A percentile compares a stretch with the other conserved stretches of the same genome.
Conservation (phyloP, 176 grass and related monocot genomes). For the Oryza punctata region DNA sequence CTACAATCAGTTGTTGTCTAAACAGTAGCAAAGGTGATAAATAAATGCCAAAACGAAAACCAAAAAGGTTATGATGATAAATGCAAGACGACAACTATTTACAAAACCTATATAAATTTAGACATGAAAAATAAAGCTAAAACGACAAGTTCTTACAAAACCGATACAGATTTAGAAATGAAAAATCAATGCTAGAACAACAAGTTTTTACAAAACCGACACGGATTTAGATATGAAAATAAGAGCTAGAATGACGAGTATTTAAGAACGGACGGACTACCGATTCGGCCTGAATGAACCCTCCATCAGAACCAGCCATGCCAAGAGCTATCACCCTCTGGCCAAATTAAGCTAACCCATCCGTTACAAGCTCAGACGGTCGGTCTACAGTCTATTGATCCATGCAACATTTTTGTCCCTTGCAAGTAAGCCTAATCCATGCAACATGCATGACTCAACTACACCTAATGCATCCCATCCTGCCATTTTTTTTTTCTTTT, state of each 20-base stretch:
- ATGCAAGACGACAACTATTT: no score
- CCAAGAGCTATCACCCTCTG: not conserved
- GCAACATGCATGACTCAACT: conserved; percentile 36
- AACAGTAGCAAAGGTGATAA: no score
- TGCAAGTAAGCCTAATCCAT: conserved; percentile 24
- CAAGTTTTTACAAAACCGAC: no score
- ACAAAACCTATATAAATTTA: no score
- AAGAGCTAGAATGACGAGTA: not conserved
- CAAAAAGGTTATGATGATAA: no score
- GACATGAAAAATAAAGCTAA: no score
- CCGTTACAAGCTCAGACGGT: not conserved
- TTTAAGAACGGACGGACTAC: not conserved
- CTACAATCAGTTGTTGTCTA: no score
- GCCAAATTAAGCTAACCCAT: not conserved
- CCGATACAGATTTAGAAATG: no score
- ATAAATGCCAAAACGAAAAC: no score
- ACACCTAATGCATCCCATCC: conserved; percentile 19
- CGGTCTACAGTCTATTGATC: not conserved
- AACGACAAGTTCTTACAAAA: no score
- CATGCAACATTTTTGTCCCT: not conserved
- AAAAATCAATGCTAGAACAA: not conserved
- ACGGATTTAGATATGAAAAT: not conserved
- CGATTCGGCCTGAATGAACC: no score
- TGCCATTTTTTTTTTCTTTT: conserved; percentile 13
- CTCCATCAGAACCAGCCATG: not conserved